phyloP scores from a whole-genome alignment of 2,329 filamentous ascomycete genomes.

The Aspergillus sclerotialis region DNA sequence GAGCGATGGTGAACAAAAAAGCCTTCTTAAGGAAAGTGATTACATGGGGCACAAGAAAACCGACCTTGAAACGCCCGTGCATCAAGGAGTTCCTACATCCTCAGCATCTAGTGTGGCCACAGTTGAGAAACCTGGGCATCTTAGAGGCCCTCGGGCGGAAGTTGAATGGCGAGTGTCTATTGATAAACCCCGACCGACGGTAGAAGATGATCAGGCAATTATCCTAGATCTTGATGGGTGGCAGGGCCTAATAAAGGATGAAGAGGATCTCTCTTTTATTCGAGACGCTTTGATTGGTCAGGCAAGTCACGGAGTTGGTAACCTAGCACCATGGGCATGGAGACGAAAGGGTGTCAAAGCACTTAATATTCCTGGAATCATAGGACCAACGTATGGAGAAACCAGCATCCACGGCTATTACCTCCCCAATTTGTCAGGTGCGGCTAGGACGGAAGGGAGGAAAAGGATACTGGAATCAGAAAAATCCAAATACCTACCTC shows the following conservation, averaged over 20 bases:
- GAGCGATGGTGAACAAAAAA: not conserved
- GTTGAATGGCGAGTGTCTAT: constrained; percentile 56
- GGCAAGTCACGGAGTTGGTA: constrained; percentile 45
- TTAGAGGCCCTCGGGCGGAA: constrained; percentile 38
- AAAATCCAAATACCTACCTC: constrained; percentile 95
- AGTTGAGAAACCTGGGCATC: constrained; percentile 22
- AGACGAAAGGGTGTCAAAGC: constrained; percentile 66
- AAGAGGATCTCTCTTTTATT: constrained; percentile 57
- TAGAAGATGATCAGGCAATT: constrained; percentile 58
- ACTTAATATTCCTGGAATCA: constrained; percentile 53
- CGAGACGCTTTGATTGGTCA: constrained; percentile 44
- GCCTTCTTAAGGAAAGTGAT: not conserved
- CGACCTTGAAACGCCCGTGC: constrained; percentile 8
- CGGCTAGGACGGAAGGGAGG: constrained; percentile 83
- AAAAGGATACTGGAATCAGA: constrained; percentile 96
- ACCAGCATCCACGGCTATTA: constrained; percentile 63
- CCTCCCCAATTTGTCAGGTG: constrained; percentile 76
- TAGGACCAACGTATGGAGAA: constrained; percentile 46
- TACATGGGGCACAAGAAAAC: not conserved
- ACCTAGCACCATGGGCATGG: constrained; percentile 60
- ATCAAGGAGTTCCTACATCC: constrained; percentile 10
- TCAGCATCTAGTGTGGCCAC: constrained; percentile 8
- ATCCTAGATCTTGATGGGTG: constrained; percentile 65
- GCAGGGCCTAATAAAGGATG: constrained; percentile 62
- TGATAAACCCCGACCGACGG: constrained; percentile 54